A percentile compares a stretch with the other conserved stretches of the same genome.
Evolutionary conservation across 176 grass and related monocot genomes (phyloP).

Genomic region (sorghum (Sorghum bicolor)): Sorghum_bicolor_NCBIv3 NC_012872.2:2518501-2519000

Average conservation of each 20-base stretch:
- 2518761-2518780: conserved; percentile 93
- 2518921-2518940: background rate
- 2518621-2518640: background rate
- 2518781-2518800: conserved; percentile 75
- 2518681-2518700: background rate
- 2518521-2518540: background rate
- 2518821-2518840: conserved; percentile 70
- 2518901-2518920: background rate
- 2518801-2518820: conserved; percentile 65
- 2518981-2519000: background rate
- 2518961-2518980: background rate
- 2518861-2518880: conserved; percentile 25
- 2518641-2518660: background rate
- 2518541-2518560: background rate
- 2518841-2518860: conserved; percentile 92
- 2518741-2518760: conserved; percentile 5
- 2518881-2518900: background rate
- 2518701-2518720: background rate
- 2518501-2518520: background rate
- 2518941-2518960: background rate
- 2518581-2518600: background rate
- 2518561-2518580: background rate
- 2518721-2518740: conserved; percentile 11
- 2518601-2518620: background rate
- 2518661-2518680: background rate